These are phyloP conservation scores for Clavispora asparagi DNA, from an alignment of 805 yeast genomes.

Conservation along the genomic window DNA sequence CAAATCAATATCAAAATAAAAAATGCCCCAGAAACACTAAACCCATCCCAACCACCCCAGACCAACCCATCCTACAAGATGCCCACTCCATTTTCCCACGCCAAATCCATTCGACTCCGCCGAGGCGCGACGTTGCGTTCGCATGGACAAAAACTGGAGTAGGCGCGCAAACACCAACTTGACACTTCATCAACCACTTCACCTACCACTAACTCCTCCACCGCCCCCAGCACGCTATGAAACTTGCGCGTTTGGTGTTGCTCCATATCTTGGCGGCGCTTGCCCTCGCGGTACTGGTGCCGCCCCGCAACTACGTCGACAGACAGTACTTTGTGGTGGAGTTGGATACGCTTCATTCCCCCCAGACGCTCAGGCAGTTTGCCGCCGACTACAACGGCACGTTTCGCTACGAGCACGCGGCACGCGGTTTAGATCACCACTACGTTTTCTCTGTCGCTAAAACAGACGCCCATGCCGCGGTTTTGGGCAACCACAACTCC, in stretches of 20 bases:
- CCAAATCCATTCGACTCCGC: no score
- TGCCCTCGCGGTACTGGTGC: constrained; percentile 8
- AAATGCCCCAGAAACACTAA: no score
- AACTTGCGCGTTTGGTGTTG: constrained; percentile 2
- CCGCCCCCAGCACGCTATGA: constrained; percentile 3
- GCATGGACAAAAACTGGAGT: background rate
- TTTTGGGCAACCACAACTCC: constrained; percentile 33
- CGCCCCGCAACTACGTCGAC: constrained; percentile 40
- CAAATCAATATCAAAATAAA: no score
- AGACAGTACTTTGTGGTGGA: constrained; percentile 64
- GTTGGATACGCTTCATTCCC: constrained; percentile 26
- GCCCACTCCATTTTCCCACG: no score
- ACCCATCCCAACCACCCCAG: no score
- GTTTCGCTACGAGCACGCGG: constrained; percentile 55
- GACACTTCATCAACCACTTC: background rate
- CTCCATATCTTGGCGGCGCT: constrained; percentile 6
- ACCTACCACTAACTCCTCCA: background rate
- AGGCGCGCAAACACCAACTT: background rate
- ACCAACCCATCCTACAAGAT: no score
- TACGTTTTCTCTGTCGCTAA: constrained; percentile 60
- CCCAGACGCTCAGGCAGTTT: constrained; percentile 30
- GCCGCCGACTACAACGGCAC: constrained; percentile 29
- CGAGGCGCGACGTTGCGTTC: background rate
- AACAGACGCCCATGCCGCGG: constrained; percentile 25
- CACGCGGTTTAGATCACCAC: constrained; percentile 56